Percentiles rank a stretch among this genome's conserved stretches.
phyloP scores from a whole-genome alignment of 176 grass and related monocot species.

The Eremochloa ophiuroides region DNA sequence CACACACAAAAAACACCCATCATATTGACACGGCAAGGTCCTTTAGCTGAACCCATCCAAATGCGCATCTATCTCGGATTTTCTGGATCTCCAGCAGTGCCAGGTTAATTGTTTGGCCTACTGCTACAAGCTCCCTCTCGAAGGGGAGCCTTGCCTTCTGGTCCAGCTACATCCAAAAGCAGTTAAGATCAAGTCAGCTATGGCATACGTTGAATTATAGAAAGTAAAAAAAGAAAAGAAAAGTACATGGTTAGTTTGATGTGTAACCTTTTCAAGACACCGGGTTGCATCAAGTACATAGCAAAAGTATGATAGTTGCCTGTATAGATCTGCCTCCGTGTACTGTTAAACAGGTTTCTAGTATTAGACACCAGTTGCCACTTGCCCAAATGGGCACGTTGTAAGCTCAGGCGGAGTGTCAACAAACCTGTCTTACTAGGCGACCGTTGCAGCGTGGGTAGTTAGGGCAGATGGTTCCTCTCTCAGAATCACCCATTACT shows the following conservation, averaged over 20 bases:
- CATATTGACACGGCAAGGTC: slow-evolving; percentile 71
- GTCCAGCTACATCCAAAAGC: slow-evolving; percentile 66
- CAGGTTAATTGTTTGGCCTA: slow-evolving; percentile 46
- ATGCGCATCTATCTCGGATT: slow-evolving; percentile 73
- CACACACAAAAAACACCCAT: slow-evolving; percentile 1
- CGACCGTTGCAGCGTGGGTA: slow-evolving; percentile 79
- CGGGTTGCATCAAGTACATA: slow-evolving; percentile 69
- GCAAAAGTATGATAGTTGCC: slow-evolving; percentile 86
- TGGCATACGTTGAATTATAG: background rate
- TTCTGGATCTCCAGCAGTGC: slow-evolving; percentile 68
- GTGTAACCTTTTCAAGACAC: slow-evolving; percentile 72
- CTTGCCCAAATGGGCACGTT: slow-evolving; percentile 9
- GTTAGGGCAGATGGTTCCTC: slow-evolving; percentile 85
- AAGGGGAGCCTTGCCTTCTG: slow-evolving; percentile 51
- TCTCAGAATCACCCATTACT: slow-evolving; percentile 78
- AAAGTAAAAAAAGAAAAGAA: background rate
- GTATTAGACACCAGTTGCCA: slow-evolving; percentile 16
- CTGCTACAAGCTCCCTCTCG: slow-evolving; percentile 57
- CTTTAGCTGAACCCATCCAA: slow-evolving; percentile 74
- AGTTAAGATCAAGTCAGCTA: slow-evolving; percentile 21
- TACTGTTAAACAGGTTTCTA: slow-evolving; percentile 53
- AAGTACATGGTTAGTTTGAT: background rate
- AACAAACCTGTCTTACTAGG: slow-evolving; percentile 68
- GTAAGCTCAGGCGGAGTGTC: background rate
- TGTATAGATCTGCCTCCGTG: slow-evolving; percentile 83